Base-by-base conservation (phyloP, 805 yeast genomes). In the Saccharomyces mikatae region DNA sequence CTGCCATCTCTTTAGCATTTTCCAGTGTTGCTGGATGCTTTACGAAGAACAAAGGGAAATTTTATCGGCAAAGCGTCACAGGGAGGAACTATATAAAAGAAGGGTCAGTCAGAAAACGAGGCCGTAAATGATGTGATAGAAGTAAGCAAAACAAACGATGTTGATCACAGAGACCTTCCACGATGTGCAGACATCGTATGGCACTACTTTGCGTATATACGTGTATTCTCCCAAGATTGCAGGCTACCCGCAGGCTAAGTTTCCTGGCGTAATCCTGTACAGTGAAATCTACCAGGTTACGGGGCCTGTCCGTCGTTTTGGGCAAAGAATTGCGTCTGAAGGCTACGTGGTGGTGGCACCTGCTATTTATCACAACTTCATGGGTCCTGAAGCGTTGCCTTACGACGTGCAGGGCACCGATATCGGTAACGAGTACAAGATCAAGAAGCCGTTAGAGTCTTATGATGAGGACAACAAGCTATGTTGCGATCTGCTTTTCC, bases 261-360 rank as follows among this genome's bases (percentile, higher is more conserved):
- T 86, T 64, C 94, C 95, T 1, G 95, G 87, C 44, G 94, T 87
- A 2, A 70, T 87, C 32, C 88, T 86, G 14, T 87, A 82, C 71
- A 81, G 88, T 53, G 95, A 87, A 68, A 87, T 87, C 60, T 87
- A 87, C 69, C 95, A 87, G 69, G 92, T 75, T 14, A 83, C 89
- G 6, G 95, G 95, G 0, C 94, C 95, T 3, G 95, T 87, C 29
- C 72, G 86, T 5, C 73, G 94, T 57, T 83, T 87, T 64, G 92
- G 89, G 30, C 84, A 84, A 61, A 83, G 79, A 60, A 87, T 87
- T 62, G 92, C 92, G 1, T 82, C 88, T 24, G 86, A 84, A 64
- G 95, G 95, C 0, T 87, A 79, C 68, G 82, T 87, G 51, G 89
- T 81, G 28, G 87, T 83, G n/a, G 84, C 86, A 26, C 94, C 94